Conservation (phyloP, 805 yeast genomes). For the Kluyveromyces nonfermentans region DNA sequence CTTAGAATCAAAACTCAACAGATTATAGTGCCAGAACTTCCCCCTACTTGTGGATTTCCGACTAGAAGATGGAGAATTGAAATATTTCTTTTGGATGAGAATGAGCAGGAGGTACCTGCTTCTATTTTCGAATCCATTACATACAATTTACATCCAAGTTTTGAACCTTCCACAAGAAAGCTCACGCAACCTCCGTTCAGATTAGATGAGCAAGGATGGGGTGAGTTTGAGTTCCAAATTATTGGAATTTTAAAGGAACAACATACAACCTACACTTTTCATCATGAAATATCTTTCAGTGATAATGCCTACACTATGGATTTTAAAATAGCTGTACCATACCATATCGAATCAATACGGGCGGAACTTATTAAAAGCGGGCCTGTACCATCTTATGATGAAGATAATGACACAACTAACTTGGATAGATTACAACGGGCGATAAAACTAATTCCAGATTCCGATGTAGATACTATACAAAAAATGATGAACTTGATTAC, state of each 20-base stretch:
- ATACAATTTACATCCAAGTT: slow-evolving; percentile 87
- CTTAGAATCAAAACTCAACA: slow-evolving; percentile 81
- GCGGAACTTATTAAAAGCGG: slow-evolving; percentile 65
- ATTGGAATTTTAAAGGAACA: slow-evolving; percentile 51
- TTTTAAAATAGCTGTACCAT: slow-evolving; percentile 64
- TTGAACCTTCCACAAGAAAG: slow-evolving; percentile 69
- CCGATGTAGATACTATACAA: slow-evolving; percentile 21
- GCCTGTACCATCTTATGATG: slow-evolving; percentile 48
- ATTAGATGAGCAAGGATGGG: slow-evolving; percentile 93
- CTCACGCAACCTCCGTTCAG: slow-evolving; percentile 70
- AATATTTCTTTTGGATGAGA: slow-evolving; percentile 59
- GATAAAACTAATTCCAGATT: slow-evolving; percentile 7
- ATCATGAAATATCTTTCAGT: slow-evolving; percentile 77
- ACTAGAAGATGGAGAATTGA: slow-evolving; percentile 84
- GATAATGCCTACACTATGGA: slow-evolving; percentile 66
- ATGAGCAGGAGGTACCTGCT: slow-evolving; percentile 77
- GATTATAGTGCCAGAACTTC: slow-evolving; percentile 64
- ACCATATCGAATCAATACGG: slow-evolving; percentile 56
- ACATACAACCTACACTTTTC: slow-evolving; percentile 33
- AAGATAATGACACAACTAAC: slow-evolving; percentile 25
- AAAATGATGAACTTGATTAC: slow-evolving; percentile 18
- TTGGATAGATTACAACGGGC: slow-evolving; percentile 25
- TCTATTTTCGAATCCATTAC: slow-evolving; percentile 76
- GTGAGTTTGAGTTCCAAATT: slow-evolving; percentile 84
- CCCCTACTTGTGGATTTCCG: slow-evolving; percentile 77